Base-by-base conservation (phyloP, 1,284 basidiomycete species). In the Tremellales sp. region DNA sequence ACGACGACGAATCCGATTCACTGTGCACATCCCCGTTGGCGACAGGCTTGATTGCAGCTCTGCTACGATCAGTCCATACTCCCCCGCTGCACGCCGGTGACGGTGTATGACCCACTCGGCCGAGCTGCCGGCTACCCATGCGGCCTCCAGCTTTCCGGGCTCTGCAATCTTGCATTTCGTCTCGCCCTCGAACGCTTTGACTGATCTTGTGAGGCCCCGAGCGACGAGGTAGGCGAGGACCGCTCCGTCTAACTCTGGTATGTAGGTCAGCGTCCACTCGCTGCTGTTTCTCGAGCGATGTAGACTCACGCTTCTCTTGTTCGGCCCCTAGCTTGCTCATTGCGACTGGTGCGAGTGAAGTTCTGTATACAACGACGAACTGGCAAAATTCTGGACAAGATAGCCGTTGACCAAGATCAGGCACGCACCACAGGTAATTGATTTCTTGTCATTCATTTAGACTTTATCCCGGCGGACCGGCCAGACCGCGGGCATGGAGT, bases 121-220 rank as follows among this genome's bases (percentile, higher is more conserved):
- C 2, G 31, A 29, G 23, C 43, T 43, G 10, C 51, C 45, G 42
- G 48, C 45, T 15, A 23, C 50, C 68, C 68, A 73, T 2, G 57
- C 67, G 27, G 59, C 51, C 43, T 63, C 56, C 12, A 72, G 53
- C 13, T 52, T 53, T 22, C 48, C 54, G 11, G 45, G 53, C 11
- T 57, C 54, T 2, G 45, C 57, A 13, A 47, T 25, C 44, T 61
- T 63, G n/a, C 58, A 56, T 19, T 47, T 55, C 0, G 64, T 64
- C 49, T 75, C 73, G 59, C 74, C 74, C 52, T 67, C 63, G 43
- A 76, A 67, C 7, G 73, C 67, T 55, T 70, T 68, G 48, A 64
- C 64, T 11, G 73, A 56, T 46, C 68, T 65, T 22, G 68, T 68
- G 54, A 66, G 62, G 24, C 73, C 71, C 31, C 61, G 57, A 19